Evolutionary conservation across 2,329 filamentous ascomycete genomes (phyloP).

Genomic region (Chrysoporthe cubensis): DNA sequence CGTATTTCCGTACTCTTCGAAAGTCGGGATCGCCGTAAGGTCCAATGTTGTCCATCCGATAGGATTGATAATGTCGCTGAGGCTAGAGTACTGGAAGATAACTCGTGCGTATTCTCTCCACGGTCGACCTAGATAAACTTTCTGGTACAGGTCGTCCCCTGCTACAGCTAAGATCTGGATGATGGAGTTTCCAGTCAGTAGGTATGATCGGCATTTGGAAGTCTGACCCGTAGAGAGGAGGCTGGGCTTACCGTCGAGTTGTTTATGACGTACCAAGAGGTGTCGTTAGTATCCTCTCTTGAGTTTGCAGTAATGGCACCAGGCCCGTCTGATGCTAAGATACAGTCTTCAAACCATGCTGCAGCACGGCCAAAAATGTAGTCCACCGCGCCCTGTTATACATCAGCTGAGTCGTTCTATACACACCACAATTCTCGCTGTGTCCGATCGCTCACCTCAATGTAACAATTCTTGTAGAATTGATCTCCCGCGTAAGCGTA

Average conservation of each 20-base stretch:
- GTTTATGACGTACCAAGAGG: conserved; percentile 39
- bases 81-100: conserved; percentile 38
- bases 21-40: conserved; percentile 37
- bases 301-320: conserved; percentile 40
- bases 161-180: neutral
- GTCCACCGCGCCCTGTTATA: conserved; percentile 36
- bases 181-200: neutral
- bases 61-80: conserved; percentile 37
- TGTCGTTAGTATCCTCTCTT: conserved; percentile 33
- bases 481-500: conserved; percentile 40
- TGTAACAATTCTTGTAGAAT: conserved; percentile 30
- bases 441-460: conserved; percentile 13
- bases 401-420: neutral
- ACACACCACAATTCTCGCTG: neutral
- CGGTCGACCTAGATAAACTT: conserved; percentile 40
- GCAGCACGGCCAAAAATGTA: conserved; percentile 41
- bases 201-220: neutral
- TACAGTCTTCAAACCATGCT: conserved; percentile 37
- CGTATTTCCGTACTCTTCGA: conserved; percentile 37
- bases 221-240: no score
- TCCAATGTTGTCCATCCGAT: conserved; percentile 41
- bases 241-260: conserved; percentile 30
- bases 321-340: conserved; percentile 38
- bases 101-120: conserved; percentile 40
- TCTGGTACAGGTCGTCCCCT: conserved; percentile 27